Percentiles rank a stretch among this genome's conserved stretches.
These are phyloP conservation scores for Oxytropis ochrocephala DNA, from an alignment of 306 rosid species.

Conservation along the genomic window DNA sequence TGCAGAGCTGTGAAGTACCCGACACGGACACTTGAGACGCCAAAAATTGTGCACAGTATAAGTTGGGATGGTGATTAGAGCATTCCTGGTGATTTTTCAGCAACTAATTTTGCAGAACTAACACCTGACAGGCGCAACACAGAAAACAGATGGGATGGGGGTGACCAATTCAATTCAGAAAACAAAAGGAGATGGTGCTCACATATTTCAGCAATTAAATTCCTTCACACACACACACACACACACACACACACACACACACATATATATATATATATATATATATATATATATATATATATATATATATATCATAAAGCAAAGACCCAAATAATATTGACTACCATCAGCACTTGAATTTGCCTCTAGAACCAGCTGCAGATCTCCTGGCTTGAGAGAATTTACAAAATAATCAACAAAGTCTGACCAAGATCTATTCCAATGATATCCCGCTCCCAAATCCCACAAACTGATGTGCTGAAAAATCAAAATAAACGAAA, in stretches of 20 bases:
- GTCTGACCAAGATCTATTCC: conserved; percentile 78
- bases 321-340: not conserved
- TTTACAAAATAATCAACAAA: conserved; percentile 55
- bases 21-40: no score
- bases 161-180: not conserved
- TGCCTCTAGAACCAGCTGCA: conserved; percentile 58
- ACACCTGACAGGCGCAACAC: conserved; percentile 33
- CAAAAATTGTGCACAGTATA: no score
- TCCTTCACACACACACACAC: no score
- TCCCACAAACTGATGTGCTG: no score
- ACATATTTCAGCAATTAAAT: not conserved
- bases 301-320: not conserved
- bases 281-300: no score
- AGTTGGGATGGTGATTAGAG: conserved; percentile 48
- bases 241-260: not conserved
- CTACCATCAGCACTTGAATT: conserved; percentile 33
- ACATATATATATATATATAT: no score
- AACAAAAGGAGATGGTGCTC: not conserved
- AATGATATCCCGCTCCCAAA: conserved; percentile 40
- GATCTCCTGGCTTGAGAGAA: conserved; percentile 63
- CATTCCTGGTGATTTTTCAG: conserved; percentile 87
- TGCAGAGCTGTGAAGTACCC: no score
- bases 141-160: not conserved
- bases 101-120: conserved; percentile 53
- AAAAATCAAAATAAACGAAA: no score